Percentiles rank a stretch among this genome's conserved stretches.
Conservation (phyloP, 1,284 basidiomycete species). For the Ustilago trichophora region DNA sequence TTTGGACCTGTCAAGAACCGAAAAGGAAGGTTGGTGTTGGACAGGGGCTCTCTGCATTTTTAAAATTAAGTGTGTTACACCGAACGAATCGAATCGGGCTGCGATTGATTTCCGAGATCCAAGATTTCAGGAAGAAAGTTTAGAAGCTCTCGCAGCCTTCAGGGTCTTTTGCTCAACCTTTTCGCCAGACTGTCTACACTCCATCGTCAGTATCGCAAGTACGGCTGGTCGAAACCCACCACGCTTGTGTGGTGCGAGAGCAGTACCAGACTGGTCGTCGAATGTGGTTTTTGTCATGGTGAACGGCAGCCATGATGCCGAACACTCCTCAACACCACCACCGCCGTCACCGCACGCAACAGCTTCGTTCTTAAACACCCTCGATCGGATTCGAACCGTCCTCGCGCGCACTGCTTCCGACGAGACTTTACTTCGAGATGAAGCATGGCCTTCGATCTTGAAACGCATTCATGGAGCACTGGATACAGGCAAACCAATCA, state of each 20-base stretch:
- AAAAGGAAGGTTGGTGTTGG: neutral
- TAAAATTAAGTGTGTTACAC: too few relatives aligned
- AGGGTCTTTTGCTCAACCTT: too few relatives aligned
- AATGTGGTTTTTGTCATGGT: too few relatives aligned
- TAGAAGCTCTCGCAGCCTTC: too few relatives aligned
- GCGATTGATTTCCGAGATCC: neutral
- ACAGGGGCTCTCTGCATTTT: neutral
- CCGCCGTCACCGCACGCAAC: constrained; percentile 4
- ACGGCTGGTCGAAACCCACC: too few relatives aligned
- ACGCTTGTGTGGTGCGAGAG: too few relatives aligned
- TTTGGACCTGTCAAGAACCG: constrained; percentile 8
- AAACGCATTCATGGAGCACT: constrained; percentile 27
- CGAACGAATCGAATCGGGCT: too few relatives aligned
- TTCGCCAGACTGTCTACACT: too few relatives aligned
- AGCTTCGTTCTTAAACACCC: constrained; percentile 10
- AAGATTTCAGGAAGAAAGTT: too few relatives aligned
- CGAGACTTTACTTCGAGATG: constrained; percentile 14
- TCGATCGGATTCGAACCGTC: constrained; percentile 4
- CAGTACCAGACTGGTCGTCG: too few relatives aligned
- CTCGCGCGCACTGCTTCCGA: constrained; percentile 14
- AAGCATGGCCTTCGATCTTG: constrained; percentile 28
- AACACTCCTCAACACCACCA: too few relatives aligned
- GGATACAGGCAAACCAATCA: constrained; percentile 26
- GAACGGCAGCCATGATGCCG: constrained; percentile 8
- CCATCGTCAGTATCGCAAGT: too few relatives aligned